Conservation (phyloP, 371 early-diverging fungal genomes). For the Saksenaea oblongispora region DNA sequence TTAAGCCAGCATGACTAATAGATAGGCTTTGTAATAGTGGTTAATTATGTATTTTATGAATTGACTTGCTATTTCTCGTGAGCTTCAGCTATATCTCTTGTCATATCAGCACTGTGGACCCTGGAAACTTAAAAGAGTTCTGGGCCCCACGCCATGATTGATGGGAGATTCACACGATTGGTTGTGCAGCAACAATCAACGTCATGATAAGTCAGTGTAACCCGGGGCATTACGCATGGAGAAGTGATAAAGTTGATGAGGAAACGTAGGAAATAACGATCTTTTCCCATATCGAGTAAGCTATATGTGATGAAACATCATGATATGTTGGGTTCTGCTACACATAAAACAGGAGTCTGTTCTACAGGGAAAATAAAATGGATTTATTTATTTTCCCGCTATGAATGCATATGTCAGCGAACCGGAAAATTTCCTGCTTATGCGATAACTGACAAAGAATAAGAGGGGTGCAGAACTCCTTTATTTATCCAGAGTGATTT, state of each 20-base stretch:
- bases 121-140: background rate
- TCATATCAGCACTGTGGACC: conserved; percentile 1
- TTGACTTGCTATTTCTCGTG: too few species aligned
- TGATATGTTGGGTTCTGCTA: background rate
- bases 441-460: conserved; percentile 1
- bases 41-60: too few species aligned
- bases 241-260: conserved; percentile 1
- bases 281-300: background rate
- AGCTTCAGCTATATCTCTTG: background rate
- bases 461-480: background rate
- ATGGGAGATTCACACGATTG: background rate
- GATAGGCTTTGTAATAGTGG: too few species aligned
- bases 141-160: background rate
- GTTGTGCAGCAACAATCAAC: background rate
- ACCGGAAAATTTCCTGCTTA: conserved; percentile 3
- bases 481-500: background rate
- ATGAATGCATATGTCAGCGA: background rate
- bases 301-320: background rate
- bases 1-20: too few species aligned
- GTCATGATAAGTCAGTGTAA: background rate
- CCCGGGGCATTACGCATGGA: background rate
- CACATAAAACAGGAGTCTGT: background rate
- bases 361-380: background rate
- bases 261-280: conserved; percentile 3
- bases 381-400: background rate